Conservation (phyloP, 129 eudicot genomes). For the Silybum marianum region DNA sequence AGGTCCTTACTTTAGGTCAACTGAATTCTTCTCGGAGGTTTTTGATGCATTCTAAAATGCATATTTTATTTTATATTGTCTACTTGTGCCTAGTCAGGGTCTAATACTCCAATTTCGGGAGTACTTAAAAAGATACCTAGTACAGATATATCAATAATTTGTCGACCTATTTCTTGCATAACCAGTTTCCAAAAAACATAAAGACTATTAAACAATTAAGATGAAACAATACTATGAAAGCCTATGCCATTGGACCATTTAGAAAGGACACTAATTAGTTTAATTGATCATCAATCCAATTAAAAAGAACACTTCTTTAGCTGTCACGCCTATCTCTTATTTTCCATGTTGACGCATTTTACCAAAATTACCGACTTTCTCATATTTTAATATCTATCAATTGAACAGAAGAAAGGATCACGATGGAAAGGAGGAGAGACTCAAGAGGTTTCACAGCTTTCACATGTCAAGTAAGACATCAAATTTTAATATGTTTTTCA, state of each 20-base stretch:
- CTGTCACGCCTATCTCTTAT: neutral
- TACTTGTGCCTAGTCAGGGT: neutral
- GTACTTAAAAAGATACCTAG: neutral
- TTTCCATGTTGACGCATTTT: constrained; percentile 3
- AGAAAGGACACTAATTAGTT: constrained; percentile 10
- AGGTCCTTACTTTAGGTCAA: neutral
- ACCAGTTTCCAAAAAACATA: neutral
- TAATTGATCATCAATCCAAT: neutral
- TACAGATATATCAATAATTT: neutral
- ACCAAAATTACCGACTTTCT: constrained; percentile 5
- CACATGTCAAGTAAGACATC: constrained; percentile 84
- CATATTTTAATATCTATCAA: constrained; percentile 10
- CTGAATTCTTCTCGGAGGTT: neutral
- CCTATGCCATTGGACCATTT: constrained; percentile 18
- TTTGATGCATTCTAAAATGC: neutral
- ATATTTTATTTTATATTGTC: neutral
- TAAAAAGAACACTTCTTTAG: neutral
- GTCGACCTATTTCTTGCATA: constrained; percentile 4
- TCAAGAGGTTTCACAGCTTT: constrained; percentile 57
- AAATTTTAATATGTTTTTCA: constrained; percentile 4
- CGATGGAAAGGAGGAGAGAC: constrained; percentile 70
- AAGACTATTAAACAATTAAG: neutral
- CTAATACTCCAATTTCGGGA: neutral
- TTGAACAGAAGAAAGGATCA: constrained; percentile 70
- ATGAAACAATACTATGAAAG: constrained; percentile 9